Evolutionary conservation across 2,329 filamentous ascomycete species (phyloP), one percentile per base, ranked within the genome.

Genomic region (Penicillium concentricum): DNA sequence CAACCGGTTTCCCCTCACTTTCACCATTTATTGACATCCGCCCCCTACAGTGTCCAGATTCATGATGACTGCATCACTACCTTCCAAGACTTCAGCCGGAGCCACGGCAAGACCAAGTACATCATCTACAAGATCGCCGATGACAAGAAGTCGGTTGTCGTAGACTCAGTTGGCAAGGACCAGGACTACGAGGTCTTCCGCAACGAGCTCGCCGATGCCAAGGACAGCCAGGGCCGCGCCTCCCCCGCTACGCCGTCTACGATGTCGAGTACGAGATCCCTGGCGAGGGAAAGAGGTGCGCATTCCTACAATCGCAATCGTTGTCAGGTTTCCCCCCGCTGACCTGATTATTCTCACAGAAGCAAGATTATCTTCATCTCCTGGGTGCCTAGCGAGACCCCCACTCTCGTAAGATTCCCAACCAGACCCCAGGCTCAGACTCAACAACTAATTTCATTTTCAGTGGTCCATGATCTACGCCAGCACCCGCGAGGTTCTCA

Each of bases 111-210:
- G 67, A 71, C 69, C 64, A 81, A 81, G 72, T 81, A 72, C 66
- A 78, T 81, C 65, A 81, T 81, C 73, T 81, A 75, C 76, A 81
- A 81, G 72, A 78, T 81, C 65, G 69, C 77, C 61, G 78, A 81
- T 63, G 72, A 80, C 69, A 76, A 78, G 74, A 79, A 77, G 70
- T 70, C 77, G 56, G 76, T 81, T 52, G 78, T 79, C 56, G 71
- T 81, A 61, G 79, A 81, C 37, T 75, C 79, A 53, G 63, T 68
- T 47, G 78, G 77, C 56, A 65, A 65, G 24, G 77, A 81, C 24
- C 54, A 68, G 44, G 76, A 81, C 64, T 81, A 79, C 65, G 78
- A 81, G 59, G 71, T 69, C 39, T 81, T 81, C 73, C 77, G 78
- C 62, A 66, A 67, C 56, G 78, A 78, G 67, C 75, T 81, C 51